These are phyloP conservation scores for Pharnaceum exiguum DNA, from an alignment of 148 eudicot genomes.

Conservation along the genomic window DNA sequence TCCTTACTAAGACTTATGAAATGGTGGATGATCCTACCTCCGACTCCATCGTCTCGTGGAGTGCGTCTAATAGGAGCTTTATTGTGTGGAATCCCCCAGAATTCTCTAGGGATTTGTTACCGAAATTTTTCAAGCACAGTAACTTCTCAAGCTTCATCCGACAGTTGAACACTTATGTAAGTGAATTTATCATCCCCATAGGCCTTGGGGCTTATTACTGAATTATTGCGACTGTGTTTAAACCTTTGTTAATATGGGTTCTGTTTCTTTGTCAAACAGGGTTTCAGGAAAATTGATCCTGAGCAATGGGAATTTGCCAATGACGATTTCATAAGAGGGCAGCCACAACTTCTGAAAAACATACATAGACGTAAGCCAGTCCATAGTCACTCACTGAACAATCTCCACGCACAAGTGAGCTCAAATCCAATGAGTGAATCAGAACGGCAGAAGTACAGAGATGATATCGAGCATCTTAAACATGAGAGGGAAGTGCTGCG, in stretches of 20 bases:
- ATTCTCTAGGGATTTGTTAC: constrained; percentile 64
- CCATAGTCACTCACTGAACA: constrained; percentile 71
- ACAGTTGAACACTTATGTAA: constrained; percentile 89
- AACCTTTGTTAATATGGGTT: not conserved
- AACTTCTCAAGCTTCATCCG: constrained; percentile 92
- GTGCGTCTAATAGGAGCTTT: constrained; percentile 61
- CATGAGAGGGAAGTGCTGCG: constrained; percentile 42
- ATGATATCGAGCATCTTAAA: constrained; percentile 53
- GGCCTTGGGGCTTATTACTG: not conserved
- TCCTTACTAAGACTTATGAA: constrained; percentile 76
- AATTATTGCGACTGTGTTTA: not conserved
- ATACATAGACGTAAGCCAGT: constrained; percentile 86
- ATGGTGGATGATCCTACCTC: constrained; percentile 83
- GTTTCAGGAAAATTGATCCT: constrained; percentile 88
- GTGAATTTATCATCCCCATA: constrained; percentile 4
- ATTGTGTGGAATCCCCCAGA: constrained; percentile 73
- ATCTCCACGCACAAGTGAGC: constrained; percentile 40
- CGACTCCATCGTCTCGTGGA: constrained; percentile 71
- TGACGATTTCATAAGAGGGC: constrained; percentile 81
- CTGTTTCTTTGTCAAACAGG: constrained; percentile 32
- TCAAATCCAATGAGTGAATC: constrained; percentile 52
- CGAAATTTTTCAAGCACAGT: constrained; percentile 84
- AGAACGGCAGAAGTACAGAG: constrained; percentile 55
- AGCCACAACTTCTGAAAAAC: constrained; percentile 71
- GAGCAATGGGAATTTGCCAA: constrained; percentile 94